Evolutionary conservation across 164 flowering plant species (phyloP).

Genomic region (Annona cherimola): DNA sequence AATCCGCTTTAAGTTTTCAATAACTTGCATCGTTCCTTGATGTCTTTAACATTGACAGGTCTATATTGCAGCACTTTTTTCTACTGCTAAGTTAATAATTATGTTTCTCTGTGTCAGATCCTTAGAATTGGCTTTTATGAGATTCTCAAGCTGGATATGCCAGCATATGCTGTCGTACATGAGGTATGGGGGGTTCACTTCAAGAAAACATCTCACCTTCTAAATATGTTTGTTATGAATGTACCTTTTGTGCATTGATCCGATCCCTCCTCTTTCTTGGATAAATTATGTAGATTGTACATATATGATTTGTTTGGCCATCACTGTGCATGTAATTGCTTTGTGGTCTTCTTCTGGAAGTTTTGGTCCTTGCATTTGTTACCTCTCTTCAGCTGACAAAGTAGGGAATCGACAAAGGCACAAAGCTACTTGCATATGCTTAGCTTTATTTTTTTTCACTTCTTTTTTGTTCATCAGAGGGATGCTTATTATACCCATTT

Average conservation of each 20-base stretch:
- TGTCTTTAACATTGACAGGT: too few relatives aligned
- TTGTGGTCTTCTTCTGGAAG: not conserved
- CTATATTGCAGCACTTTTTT: too few relatives aligned
- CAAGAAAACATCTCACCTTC: not conserved
- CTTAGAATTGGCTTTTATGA: constrained; percentile 90
- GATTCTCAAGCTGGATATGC: constrained; percentile 88
- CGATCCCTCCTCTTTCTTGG: not conserved
- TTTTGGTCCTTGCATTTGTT: not conserved
- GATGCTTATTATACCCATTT: not conserved
- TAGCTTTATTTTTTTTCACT: not conserved
- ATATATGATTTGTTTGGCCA: not conserved
- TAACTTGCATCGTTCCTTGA: too few relatives aligned
- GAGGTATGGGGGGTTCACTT: constrained; percentile 44
- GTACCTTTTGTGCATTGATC: not conserved
- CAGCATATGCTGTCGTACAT: constrained; percentile 91
- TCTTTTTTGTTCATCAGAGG: not conserved
- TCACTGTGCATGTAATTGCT: not conserved
- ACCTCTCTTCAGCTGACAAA: not conserved
- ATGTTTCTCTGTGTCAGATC: constrained; percentile 38
- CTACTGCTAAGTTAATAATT: not conserved
- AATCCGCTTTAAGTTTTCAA: too few relatives aligned
- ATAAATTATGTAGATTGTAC: too few relatives aligned
- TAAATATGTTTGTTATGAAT: not conserved
- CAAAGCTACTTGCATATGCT: not conserved
- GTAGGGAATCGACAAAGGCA: not conserved